Evolutionary conservation across 495 filamentous ascomycete genomes (phyloP), one percentile per base, ranked within the genome.

Genomic region (Collariella sp.): DNA sequence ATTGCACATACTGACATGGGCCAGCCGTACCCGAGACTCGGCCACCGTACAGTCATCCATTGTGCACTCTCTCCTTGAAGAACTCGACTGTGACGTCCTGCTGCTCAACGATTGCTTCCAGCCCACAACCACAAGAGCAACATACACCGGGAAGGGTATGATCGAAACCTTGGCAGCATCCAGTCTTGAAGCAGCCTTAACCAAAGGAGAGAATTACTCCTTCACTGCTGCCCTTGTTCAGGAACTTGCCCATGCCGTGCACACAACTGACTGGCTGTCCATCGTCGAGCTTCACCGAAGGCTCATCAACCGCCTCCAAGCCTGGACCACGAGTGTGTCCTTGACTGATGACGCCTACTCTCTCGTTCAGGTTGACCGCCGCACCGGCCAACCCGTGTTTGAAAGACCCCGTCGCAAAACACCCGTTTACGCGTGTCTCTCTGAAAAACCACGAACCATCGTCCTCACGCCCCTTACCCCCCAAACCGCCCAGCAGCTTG

Each of bases 161-260:
- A 57, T 63, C 10, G 65, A 71, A 47, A 48, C 58, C 0, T 50
- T 71, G 10, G 60, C 69, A 15, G 69, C 67, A 1, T 60, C 63
- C 20, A 56, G 67, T 3, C 54, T 62, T 26, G 68, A 69, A 24
- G 29, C 55, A 3, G 19, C 38, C 33, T 52, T 46, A 10, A 22
- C 59, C 12, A 61, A 62, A 24, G 55, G 52, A 5, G 52, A 50
- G 1, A 12, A 50, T n/a, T 51, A 62, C 12, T 65, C 64, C 0
- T 70, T 71, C 40, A 69, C 66, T 3, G 52, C 50, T 3, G 56
- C 58, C 2, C 56, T 71, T 0, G 53, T 60, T 3, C 54, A 67
- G 10, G 59, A 55, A n/a, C 57, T 67, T 13, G 58, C 57, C 0
- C 51, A 56, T 12, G 50, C 56, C 23, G 59, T 59, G 0, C 56